Percentiles rank a stretch among this genome's conserved stretches.
These are phyloP conservation scores for Zygosaccharomyces pseudorouxii DNA, from an alignment of 805 yeast species.

Conservation along the genomic window DNA sequence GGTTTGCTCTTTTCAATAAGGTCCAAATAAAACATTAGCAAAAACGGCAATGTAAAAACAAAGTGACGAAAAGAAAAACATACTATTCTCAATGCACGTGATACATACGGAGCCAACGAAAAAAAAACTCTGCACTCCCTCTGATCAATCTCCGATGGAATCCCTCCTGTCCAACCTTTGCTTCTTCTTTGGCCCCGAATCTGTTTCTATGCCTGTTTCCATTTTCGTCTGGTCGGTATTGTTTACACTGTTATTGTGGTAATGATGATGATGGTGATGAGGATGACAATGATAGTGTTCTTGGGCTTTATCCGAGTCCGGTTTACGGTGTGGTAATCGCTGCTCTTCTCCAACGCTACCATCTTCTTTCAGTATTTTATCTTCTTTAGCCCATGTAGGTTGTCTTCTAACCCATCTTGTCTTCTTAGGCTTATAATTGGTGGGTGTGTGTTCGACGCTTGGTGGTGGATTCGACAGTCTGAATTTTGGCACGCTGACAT, in stretches of 20 bases:
- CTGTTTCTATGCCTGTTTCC: background rate
- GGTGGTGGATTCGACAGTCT: conserved; percentile 23
- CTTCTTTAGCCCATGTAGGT: conserved; percentile 6
- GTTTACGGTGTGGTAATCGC: background rate
- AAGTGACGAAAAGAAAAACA: background rate
- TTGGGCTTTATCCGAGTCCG: background rate
- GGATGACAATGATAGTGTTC: background rate
- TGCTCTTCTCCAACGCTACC: background rate
- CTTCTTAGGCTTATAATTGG: conserved; percentile 10
- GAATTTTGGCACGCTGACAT: conserved; percentile 15
- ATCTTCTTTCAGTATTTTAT: background rate
- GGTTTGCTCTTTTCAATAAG: conserved; percentile 2
- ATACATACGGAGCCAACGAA: background rate
- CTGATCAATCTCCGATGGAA: background rate
- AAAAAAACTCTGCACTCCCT: too few relatives aligned
- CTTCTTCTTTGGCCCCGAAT: conserved; percentile 2
- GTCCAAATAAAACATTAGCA: background rate
- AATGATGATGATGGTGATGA: background rate
- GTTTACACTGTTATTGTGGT: background rate
- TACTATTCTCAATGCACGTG: background rate
- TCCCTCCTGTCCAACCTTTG: conserved; percentile 1
- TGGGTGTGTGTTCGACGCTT: conserved; percentile 16
- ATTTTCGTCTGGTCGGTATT: background rate
- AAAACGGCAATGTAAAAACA: background rate
- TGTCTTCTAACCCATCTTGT: conserved; percentile 10